Evolutionary conservation across 192 early-diverging fungal genomes (phyloP), one percentile per base, ranked within the genome.

Genomic region (Rhizoclosmatium globosum): DNA sequence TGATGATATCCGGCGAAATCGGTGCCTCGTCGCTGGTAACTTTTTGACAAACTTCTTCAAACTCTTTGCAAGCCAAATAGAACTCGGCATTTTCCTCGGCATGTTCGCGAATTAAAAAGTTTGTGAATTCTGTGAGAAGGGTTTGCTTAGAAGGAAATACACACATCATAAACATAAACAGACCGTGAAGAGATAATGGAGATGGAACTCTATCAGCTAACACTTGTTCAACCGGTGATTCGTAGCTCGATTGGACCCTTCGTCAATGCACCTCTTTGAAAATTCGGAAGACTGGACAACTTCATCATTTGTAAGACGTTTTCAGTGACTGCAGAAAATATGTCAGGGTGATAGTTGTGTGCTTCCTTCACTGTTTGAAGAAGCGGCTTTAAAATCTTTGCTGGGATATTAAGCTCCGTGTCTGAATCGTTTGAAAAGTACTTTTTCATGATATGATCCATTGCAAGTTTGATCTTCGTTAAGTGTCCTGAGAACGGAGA

Each of bases 401-500:
- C 19, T 17, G 81, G 81, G 3, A 82, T 43, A 66, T 82, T 82
- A 56, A 82, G 57, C 47, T 82, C 81, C 38, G 43, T 77, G 50
- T 23, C 59, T 7, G 67, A 17, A n/a, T 48, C 71, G 17, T 57
- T 48, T 13, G 47, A 31, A 11, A 72, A 72, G 39, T 72, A 72
- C 57, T 19, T 72, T 7, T 23, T 7, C 3, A 72, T 7, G 21
- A 72, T 72, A 23, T 50, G 44, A 2, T 72, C 53, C 19, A 72
- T 15, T 47, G 42, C 13, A 2, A 41, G 13, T 58, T 31, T 39
- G 15, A 72, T 72, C 47, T 72, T 50, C 7, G 9, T 17, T 2
- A 72, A 17, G 17, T 47, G n/a, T 9, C 42, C 71, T 23, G 31
- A 6, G 23, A 57, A 72, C 13, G 19, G 48, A 2, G 71, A 1